These are phyloP conservation scores for Calocybe cyanea DNA, from an alignment of 768 basidiomycete species.

Conservation along the genomic window DNA sequence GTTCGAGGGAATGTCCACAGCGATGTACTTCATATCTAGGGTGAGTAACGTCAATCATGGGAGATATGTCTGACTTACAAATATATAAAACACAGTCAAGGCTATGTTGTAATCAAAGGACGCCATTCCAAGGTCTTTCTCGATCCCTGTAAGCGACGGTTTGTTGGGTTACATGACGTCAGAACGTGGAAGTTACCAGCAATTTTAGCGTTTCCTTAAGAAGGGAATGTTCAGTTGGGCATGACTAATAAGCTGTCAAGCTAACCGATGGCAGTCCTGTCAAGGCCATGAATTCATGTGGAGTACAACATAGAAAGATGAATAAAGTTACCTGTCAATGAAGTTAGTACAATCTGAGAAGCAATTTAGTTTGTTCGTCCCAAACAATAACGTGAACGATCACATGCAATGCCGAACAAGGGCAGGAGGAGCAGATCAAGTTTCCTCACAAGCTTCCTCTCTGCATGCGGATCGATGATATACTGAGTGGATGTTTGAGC, in stretches of 20 bases:
- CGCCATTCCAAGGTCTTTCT: slow-evolving; percentile 30
- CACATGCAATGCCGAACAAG: slow-evolving; percentile 21
- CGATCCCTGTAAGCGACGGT: slow-evolving; percentile 17
- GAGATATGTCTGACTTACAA: slow-evolving; percentile 7
- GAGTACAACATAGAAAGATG: neutral
- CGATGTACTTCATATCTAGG: slow-evolving; percentile 12
- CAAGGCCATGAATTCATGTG: neutral
- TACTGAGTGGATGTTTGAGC: neutral
- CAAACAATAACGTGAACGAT: neutral
- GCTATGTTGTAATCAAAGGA: slow-evolving; percentile 34
- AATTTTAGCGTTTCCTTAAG: slow-evolving; percentile 21
- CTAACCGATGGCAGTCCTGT: slow-evolving; percentile 21
- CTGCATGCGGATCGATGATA: slow-evolving; percentile 23
- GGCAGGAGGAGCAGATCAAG: slow-evolving; percentile 32
- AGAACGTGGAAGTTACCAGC: slow-evolving; percentile 9
- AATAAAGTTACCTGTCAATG: slow-evolving; percentile 15
- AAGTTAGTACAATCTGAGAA: slow-evolving; percentile 21
- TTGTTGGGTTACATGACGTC: neutral
- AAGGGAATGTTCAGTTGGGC: neutral
- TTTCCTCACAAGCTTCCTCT: slow-evolving; percentile 32
- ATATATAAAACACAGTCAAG: slow-evolving; percentile 32
- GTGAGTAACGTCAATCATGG: neutral
- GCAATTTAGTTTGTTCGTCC: neutral
- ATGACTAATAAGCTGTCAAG: neutral
- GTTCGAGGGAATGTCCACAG: slow-evolving; percentile 21